Evolutionary conservation across 345 rosid genomes (phyloP).

Genomic region (Eucalyptus cloeziana): DNA sequence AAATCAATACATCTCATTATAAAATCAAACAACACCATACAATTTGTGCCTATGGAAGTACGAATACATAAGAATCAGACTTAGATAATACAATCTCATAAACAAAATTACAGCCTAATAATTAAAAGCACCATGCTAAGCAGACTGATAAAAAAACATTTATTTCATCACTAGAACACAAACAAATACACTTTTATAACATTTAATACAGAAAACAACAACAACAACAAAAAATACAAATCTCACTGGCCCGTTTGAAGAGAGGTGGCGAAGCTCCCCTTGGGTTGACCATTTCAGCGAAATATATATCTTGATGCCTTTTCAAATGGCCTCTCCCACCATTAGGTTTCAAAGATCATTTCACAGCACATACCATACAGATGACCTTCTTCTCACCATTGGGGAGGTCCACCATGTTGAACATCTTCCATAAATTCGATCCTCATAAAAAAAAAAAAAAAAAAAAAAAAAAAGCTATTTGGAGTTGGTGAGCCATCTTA

Average conservation of each 20-base stretch:
- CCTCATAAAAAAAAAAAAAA: fast-evolving
- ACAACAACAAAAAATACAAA: fast-evolving
- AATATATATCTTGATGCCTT: neutral
- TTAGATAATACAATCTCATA: no score
- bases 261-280: neutral
- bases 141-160: no score
- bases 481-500: neutral
- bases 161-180: neutral
- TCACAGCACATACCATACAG: fast-evolving
- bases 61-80: fast-evolving
- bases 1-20: neutral
- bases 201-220: fast-evolving
- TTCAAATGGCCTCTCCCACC: neutral
- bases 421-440: neutral
- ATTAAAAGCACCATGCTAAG: no score
- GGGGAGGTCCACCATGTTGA: neutral
- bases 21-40: fast-evolving
- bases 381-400: neutral
- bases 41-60: fast-evolving
- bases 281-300: neutral
- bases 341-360: neutral
- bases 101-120: no score
- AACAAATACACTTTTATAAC: neutral
- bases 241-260: neutral
- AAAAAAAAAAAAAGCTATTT: no score